Base-by-base conservation (phyloP, 2,329 filamentous ascomycete genomes). In the Colletotrichum lini region DNA sequence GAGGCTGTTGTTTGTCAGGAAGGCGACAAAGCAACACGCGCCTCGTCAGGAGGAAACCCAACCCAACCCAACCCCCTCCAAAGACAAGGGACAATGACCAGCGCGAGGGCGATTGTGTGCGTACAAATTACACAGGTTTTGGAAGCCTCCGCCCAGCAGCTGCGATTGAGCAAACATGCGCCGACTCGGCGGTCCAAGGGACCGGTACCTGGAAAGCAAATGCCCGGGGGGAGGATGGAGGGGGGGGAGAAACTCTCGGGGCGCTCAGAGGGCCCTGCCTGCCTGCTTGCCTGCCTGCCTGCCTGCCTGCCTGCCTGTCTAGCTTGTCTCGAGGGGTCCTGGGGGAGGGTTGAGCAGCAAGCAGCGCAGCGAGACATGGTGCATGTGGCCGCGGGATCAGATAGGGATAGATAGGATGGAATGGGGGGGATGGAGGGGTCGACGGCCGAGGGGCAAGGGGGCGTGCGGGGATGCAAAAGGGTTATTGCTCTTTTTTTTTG, bases 191-290 rank as follows among this genome's bases (percentile, higher is more conserved):
- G 68, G 64, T 71, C 64, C 68, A 67, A 42, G 26, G 58, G 58
- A 67, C 68, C 68, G 68, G 68, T 71, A 71, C 64, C 35, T 62
- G 59, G 59, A 9, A 23, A 62, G 21, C 10, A 30, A 15, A 1
- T 44, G 45, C 26, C 26, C 26, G 26, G 26, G 26, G 26, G 26
- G 26, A 4, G 26, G 26, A 26, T 23, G 23, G 23, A 23, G 23
- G 12, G 45, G 52, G 23, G 45, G 15, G 26, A 23, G 59, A 50
- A 12, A 38, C 26, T 26, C 59, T 42, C 59, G 47, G 59, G 45
- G 47, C 59, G 59, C 47, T 45, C n/a, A 42, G 38, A 23, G 59
- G 63, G 67, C 61, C 67, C 50, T 49, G 53, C 56, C 47, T 61
- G 50, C 3, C 23, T 26, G 26, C 26, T 4, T 26, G 26, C 26